phyloP scores from a whole-genome alignment of 31 red algal species.

The Asparagopsis taxiformis region DNA sequence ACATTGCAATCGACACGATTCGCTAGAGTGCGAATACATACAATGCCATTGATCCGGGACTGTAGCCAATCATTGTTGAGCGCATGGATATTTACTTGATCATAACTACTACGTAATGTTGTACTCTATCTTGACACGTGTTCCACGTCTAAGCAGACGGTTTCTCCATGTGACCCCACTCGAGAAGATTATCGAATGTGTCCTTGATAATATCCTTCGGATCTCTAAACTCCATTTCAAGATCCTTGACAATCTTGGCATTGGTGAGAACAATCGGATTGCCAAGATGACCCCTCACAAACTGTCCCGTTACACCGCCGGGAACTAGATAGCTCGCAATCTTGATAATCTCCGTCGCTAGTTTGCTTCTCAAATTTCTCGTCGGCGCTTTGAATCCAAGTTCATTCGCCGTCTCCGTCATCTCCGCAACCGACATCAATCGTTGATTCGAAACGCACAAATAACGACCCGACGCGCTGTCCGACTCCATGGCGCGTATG shows the following conservation, averaged over 20 bases:
- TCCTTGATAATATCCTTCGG: constrained; percentile 12
- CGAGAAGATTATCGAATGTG: constrained; percentile 30
- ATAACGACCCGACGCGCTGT: constrained; percentile 36
- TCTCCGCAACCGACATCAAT: constrained; percentile 3
- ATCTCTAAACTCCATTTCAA: constrained; percentile 32
- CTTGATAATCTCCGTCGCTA: constrained; percentile 13
- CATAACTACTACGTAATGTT: too few relatives aligned
- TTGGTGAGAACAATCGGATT: constrained; percentile 16
- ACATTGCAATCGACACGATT: too few relatives aligned
- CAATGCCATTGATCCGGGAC: too few relatives aligned
- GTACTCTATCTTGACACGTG: too few relatives aligned
- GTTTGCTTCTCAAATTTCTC: constrained; percentile 19
- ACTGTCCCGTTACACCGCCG: constrained; percentile 2
- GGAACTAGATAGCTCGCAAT: not conserved
- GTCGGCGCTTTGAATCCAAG: constrained; percentile 12
- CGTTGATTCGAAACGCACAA: constrained; percentile 24
- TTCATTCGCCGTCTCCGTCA: constrained; percentile 3
- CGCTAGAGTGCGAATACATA: too few relatives aligned
- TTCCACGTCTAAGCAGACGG: too few relatives aligned
- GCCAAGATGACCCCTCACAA: constrained; percentile 26
- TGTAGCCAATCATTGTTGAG: too few relatives aligned
- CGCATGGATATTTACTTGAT: too few relatives aligned
- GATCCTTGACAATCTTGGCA: constrained; percentile 30
- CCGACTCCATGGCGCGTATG: constrained; percentile 41
- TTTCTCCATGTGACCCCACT: too few relatives aligned